A percentile compares a stretch with the other conserved stretches of the same genome.
These are phyloP conservation scores for Mycosphaerella sp. DNA, from an alignment of 2,329 filamentous ascomycete genomes.

Conservation along the genomic window DNA sequence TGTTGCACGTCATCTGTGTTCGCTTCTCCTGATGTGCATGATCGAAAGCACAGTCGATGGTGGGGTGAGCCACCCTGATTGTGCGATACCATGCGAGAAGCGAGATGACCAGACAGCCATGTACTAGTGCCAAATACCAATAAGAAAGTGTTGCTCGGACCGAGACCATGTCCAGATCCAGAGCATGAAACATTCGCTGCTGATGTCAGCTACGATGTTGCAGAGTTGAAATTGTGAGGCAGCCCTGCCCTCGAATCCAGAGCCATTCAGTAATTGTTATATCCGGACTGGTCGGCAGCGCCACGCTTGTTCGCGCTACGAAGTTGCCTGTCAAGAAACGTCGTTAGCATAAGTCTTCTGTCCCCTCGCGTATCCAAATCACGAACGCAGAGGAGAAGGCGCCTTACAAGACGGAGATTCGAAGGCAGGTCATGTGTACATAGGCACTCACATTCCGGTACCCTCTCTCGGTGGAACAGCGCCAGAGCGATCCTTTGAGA, in stretches of 20 bases:
- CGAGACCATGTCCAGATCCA: slow-evolving; percentile 18
- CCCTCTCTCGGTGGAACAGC: slow-evolving; percentile 75
- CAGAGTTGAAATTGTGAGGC: slow-evolving; percentile 34
- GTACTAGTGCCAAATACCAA: slow-evolving; percentile 30
- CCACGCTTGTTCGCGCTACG: slow-evolving; percentile 46
- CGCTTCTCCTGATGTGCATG: slow-evolving; percentile 18
- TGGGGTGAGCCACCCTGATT: neutral
- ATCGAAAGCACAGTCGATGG: slow-evolving; percentile 1
- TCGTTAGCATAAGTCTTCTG: slow-evolving; percentile 44
- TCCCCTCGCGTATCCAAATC: slow-evolving; percentile 63
- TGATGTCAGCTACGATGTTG: slow-evolving; percentile 20
- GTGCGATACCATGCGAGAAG: slow-evolving; percentile 23
- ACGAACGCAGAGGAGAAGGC: slow-evolving; percentile 74
- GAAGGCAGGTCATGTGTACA: slow-evolving; percentile 40
- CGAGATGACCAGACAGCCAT: slow-evolving; percentile 26
- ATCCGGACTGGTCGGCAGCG: slow-evolving; percentile 41
- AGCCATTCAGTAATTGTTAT: slow-evolving; percentile 44
- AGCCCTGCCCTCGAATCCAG: slow-evolving; percentile 32
- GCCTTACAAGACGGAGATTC: slow-evolving; percentile 62
- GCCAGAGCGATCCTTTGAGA: slow-evolving; percentile 62
- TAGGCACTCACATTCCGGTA: slow-evolving; percentile 92
- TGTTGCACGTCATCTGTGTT: slow-evolving; percentile 14
- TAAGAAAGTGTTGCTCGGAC: slow-evolving; percentile 26
- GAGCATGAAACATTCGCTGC: slow-evolving; percentile 16
- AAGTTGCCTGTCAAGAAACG: slow-evolving; percentile 43